phyloP scores from a whole-genome alignment of 2,329 filamentous ascomycete genomes.

The Aspergillus sergii region DNA sequence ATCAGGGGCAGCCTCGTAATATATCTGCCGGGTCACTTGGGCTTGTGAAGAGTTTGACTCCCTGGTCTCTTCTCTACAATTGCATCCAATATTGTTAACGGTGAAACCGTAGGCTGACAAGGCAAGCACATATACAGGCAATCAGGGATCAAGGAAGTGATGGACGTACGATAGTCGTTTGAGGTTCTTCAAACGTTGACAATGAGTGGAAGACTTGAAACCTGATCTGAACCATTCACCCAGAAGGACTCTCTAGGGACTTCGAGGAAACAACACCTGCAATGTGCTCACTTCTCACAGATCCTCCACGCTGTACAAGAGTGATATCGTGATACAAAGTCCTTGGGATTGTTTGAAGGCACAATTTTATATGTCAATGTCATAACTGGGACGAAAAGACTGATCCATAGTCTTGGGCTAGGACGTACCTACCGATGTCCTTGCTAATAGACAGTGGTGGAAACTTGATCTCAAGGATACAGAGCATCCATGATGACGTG shows the following conservation, averaged over 20 bases:
- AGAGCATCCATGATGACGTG: too few relatives aligned
- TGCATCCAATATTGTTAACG: background rate
- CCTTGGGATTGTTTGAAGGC: background rate
- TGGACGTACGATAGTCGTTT: background rate
- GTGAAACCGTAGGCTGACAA: background rate
- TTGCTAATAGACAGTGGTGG: too few relatives aligned
- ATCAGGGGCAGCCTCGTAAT: background rate
- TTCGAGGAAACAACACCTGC: background rate
- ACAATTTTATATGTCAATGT: background rate
- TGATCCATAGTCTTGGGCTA: background rate
- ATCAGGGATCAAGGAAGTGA: background rate
- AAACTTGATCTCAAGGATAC: too few relatives aligned
- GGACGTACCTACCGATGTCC: too few relatives aligned
- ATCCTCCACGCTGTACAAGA: accelerated
- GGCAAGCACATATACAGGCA: background rate
- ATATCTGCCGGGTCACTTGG: background rate
- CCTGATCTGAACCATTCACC: background rate
- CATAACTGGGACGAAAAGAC: background rate
- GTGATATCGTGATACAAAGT: background rate
- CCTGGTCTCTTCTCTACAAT: too few relatives aligned
- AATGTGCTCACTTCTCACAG: background rate
- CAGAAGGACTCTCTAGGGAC: background rate
- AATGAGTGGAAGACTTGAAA: background rate
- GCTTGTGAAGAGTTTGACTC: background rate
- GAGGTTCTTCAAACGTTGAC: background rate